A percentile compares a stretch with the other conserved stretches of the same genome.
phyloP scores from a whole-genome alignment of 768 basidiomycete species.

The Pleurotus tuoliensis region DNA sequence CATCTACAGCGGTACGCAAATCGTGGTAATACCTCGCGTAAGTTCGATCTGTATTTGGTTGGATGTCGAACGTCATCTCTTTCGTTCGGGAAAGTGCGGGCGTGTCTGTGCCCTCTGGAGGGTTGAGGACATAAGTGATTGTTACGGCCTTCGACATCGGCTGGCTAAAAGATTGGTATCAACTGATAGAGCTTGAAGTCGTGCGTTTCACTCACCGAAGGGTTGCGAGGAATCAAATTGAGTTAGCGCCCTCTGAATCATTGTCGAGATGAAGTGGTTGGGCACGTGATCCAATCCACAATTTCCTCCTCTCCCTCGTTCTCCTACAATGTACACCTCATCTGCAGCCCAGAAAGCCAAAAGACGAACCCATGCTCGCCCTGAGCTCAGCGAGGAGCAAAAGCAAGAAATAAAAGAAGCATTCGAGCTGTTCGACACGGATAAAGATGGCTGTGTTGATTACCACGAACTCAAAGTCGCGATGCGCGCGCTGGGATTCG shows the following conservation, averaged over 20 bases:
- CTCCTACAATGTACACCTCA: conserved; percentile 51
- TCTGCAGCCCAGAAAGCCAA: conserved; percentile 72
- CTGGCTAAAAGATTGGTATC: neutral
- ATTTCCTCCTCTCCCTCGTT: no score
- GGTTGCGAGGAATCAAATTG: no score
- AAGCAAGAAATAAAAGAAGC: conserved; percentile 98
- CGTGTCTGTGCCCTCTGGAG: conserved; percentile 27
- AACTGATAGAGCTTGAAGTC: neutral
- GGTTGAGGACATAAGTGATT: conserved; percentile 40
- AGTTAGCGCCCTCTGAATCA: no score
- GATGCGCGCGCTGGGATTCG: conserved; percentile 96
- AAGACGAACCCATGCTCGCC: conserved; percentile 68
- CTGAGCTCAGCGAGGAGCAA: conserved; percentile 84
- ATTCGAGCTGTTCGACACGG: conserved; percentile 98
- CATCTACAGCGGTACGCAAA: conserved; percentile 44
- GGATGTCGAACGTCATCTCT: neutral
- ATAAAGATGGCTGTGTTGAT: conserved; percentile 94
- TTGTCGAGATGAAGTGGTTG: no score
- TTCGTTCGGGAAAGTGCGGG: neutral
- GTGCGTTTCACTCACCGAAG: no score
- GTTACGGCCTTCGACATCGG: conserved; percentile 26
- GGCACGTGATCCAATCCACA: no score
- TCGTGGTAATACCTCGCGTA: conserved; percentile 43
- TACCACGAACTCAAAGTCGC: conserved; percentile 99
- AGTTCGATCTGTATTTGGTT: conserved; percentile 11